Conservation (phyloP, 139 green algal genomes). For the Pleodorina starrii region DNA sequence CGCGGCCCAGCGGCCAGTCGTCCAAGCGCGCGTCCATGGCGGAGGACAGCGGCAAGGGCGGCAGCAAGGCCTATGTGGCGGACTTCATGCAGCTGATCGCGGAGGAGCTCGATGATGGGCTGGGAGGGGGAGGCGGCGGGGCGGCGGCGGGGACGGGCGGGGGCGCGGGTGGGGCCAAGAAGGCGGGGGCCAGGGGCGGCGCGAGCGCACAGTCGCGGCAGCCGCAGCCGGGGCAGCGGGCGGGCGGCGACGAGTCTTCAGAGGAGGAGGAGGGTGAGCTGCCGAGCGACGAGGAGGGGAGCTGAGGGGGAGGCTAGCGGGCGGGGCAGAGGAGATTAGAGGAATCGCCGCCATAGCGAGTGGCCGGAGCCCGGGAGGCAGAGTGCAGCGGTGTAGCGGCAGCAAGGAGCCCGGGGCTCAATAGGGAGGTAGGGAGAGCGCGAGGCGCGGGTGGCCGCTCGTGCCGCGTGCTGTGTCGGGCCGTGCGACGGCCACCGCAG, state of each 20-base stretch:
- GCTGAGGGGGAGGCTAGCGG: too few relatives aligned
- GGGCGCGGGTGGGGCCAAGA: neutral
- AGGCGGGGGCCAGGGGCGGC: neutral
- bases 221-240: neutral
- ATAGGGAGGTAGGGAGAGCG: neutral
- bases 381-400: too few relatives aligned
- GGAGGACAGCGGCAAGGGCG: neutral
- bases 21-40: neutral
- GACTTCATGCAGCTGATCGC: constrained; percentile 44
- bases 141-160: neutral
- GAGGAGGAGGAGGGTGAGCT: constrained; percentile 48
- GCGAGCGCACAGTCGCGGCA: neutral
- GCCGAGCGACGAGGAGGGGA: constrained; percentile 23
- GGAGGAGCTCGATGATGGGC: constrained; percentile 38
- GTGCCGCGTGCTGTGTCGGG: too few relatives aligned
- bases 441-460: neutral
- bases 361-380: too few relatives aligned
- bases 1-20: neutral
- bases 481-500: too few relatives aligned
- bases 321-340: too few relatives aligned
- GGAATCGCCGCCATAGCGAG: too few relatives aligned
- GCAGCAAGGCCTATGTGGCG: neutral
- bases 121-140: neutral
- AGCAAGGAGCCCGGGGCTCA: too few relatives aligned
- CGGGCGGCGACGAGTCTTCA: neutral